Base-by-base conservation (phyloP, 805 yeast species). In the Candida palmyrensis region DNA sequence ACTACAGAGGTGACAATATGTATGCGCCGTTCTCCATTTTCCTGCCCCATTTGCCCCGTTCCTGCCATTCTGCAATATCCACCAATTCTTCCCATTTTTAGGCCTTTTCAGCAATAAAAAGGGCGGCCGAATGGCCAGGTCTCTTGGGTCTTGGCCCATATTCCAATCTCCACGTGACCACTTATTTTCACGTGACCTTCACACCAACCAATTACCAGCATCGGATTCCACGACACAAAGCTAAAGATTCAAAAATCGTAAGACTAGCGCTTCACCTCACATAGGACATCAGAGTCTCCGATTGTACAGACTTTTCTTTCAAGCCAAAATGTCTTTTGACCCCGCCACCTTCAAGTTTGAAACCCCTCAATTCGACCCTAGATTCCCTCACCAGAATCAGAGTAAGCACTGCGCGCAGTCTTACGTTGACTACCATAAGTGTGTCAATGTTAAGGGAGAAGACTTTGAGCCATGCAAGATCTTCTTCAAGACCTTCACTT, bases 371-470 rank as follows among this genome's bases (percentile, higher is more conserved):
- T 83, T 83, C 71, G 95, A 85, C 65, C 82, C 95, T 55, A 82
- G 96, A 66, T 89, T 89, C 79, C 97, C 98, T 49, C 79, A 87
- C 74, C 89, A 80, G 66, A 90, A 90, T 79, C 98, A 90, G 71
- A 86, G 97, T 55, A 88, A 83, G 72, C 96, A 90, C 75, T 92
- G 97, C 75, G 94, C 90, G 80, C 97, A 90, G 73, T 76, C 90
- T 51, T 92, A 90, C 72, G 87, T 92, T 55, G 98, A 92, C 68
- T 92, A 90, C 79, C 92, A 84, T 82, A 89, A 88, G 68, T 92
- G 98, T 74, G 78, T 92, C 60, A 83, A 80, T 55, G 87, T 89
- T 48, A 90, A 90, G 72, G 98, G 98, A 59, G 97, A 90, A 70
- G 97, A 89, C 42, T 92, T 92, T 58, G 95, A 89, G 53, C 97